These are phyloP conservation scores for Xerocomus cyaneibrunnescens DNA, from an alignment of 1,284 basidiomycete genomes.

Conservation along the genomic window DNA sequence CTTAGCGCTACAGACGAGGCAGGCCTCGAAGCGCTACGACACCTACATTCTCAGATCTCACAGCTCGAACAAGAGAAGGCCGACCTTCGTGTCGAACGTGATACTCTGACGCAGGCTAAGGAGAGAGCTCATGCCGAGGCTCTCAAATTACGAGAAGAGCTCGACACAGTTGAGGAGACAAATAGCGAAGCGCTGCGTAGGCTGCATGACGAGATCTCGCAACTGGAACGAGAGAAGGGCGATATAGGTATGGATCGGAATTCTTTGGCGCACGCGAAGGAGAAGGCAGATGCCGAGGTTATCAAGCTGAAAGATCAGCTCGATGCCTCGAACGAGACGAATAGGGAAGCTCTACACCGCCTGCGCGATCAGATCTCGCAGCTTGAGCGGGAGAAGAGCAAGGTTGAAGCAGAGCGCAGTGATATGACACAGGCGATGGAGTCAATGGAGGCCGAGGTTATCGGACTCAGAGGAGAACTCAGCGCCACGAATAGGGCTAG, in stretches of 20 bases:
- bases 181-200: not conserved
- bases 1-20: not conserved
- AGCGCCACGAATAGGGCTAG: not conserved
- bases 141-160: not conserved
- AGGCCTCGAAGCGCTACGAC: not conserved
- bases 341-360: constrained; percentile 1
- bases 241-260: not conserved
- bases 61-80: constrained; percentile 44
- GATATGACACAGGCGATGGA: not conserved
- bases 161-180: not conserved
- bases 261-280: not conserved
- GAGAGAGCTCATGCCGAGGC: not conserved
- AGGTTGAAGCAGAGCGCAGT: constrained; percentile 6
- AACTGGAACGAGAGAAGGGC: constrained; percentile 3
- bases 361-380: constrained; percentile 13
- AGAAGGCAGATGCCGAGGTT: not conserved
- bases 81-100: constrained; percentile 41
- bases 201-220: not conserved
- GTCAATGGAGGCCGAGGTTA: not conserved
- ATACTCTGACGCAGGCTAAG: not conserved
- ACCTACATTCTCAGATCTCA: constrained; percentile 22
- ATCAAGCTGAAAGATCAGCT: constrained; percentile 1
- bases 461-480: constrained; percentile 6
- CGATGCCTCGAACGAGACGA: not conserved
- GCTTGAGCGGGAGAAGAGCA: constrained; percentile 16